Conservation (phyloP, 345 rosid species). For the Eucalyptus curtisii region DNA sequence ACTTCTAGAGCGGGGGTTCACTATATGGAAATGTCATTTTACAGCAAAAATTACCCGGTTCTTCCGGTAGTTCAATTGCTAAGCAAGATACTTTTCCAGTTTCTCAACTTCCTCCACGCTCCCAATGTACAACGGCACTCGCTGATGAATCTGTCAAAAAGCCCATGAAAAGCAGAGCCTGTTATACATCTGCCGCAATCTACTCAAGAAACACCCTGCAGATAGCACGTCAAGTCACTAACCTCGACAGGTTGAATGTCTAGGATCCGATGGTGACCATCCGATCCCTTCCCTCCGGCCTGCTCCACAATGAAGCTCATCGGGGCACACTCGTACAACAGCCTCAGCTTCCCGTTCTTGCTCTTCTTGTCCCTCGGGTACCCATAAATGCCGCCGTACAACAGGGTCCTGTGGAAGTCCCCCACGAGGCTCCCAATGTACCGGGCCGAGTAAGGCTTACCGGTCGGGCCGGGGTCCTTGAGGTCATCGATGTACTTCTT, state of each 20-base stretch:
- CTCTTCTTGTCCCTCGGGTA: constrained; percentile 90
- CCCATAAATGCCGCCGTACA: constrained; percentile 92
- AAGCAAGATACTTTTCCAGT: constrained; percentile 84
- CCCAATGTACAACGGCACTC: constrained; percentile 86
- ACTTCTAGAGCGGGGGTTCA: background rate
- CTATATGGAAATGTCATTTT: background rate
- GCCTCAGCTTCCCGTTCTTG: constrained; percentile 91
- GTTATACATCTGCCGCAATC: background rate
- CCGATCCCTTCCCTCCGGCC: constrained; percentile 98
- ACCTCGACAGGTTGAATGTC: constrained; percentile 84
- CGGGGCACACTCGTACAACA: constrained; percentile 90
- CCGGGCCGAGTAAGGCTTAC: constrained; percentile 87
- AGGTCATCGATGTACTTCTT: constrained; percentile 91
- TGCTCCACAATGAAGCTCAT: constrained; percentile 96
- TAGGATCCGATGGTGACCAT: constrained; percentile 69
- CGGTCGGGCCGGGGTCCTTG: constrained; percentile 81
- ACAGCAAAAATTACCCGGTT: background rate
- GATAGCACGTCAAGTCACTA: background rate
- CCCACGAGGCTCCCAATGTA: constrained; percentile 97
- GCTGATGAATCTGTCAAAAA: constrained; percentile 64
- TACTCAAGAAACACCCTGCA: background rate
- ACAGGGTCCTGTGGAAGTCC: constrained; percentile 77
- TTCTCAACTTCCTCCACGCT: constrained; percentile 88
- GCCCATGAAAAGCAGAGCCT: background rate
- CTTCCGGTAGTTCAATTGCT: background rate